Evolutionary conservation across 1,284 basidiomycete genomes (phyloP), one percentile per base, ranked within the genome.

Genomic region (Austropuccinia psidii): DNA sequence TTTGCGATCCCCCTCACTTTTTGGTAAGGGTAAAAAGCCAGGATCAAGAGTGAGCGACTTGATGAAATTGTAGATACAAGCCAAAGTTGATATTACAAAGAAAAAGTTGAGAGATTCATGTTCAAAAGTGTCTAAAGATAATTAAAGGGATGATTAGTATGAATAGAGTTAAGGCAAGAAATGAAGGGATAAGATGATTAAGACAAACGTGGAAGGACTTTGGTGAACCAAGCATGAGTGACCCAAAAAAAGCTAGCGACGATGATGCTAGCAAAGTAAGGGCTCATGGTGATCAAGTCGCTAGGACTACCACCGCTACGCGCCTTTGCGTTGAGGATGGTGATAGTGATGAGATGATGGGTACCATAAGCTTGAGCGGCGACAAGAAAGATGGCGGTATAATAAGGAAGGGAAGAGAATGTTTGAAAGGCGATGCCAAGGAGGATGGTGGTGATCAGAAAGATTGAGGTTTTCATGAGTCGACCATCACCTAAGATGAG

Each of bases 211-310:
- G 85, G 84, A 5, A 92, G 83, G 17, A 93, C 85, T 47, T 87
- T 84, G 3, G 88, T 88, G 7, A 87, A 81, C 93, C 93, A 98
- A 64, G 86, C 86, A 77, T 87, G 93, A 0, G 85, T 84, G 0
- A 97, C 91, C 90, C 93, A 95, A 39, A 92, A 81, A 78, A 98
- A 86, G 17, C 90, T 92, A 0, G 84, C 90, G 60, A 84, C 85
- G 75, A 98, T 95, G 76, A 98, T 91, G 13, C 91, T 89, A 0
- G 91, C 86, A 78, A 97, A 95, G 82, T 98, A 98, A 1, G 93
- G 93, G 8, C 82, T 83, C 50, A 79, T 79, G 2, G 82, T 78
- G 15, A 84, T 78, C 2, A 79, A 76, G 60, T 83, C 78, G 2
- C 66, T 62, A 17, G 68, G 78, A 24, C 78, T 76, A 0, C 75